Evolutionary conservation across 345 rosid genomes (phyloP).

Genomic region (Gossypium australe): DNA sequence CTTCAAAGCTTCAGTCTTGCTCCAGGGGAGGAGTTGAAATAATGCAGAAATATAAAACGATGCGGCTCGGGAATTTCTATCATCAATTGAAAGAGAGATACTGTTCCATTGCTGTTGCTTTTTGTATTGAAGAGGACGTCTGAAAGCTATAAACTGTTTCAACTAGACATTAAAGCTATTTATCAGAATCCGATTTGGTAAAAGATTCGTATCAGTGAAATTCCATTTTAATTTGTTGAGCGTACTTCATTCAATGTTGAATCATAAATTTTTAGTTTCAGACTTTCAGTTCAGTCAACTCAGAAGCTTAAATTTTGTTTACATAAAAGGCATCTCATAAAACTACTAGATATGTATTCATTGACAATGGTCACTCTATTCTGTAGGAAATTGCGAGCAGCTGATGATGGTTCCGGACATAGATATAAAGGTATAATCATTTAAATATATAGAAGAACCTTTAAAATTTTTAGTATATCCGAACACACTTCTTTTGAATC

Average conservation of each 20-base stretch:
- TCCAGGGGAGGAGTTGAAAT: neutral
- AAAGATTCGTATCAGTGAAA: neutral
- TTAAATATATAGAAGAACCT: neutral
- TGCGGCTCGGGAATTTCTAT: neutral
- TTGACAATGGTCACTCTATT: slow-evolving; percentile 9
- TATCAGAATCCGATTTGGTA: neutral
- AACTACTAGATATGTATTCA: neutral
- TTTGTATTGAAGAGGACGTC: neutral
- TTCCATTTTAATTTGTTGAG: neutral
- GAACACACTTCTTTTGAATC: neutral
- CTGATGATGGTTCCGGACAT: slow-evolving; percentile 88
- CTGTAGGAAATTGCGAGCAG: slow-evolving; percentile 86
- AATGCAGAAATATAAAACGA: neutral
- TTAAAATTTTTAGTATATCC: no score
- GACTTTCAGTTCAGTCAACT: no score
- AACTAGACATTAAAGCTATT: neutral
- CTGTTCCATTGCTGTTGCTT: neutral
- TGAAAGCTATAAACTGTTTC: neutral
- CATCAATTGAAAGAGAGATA: neutral
- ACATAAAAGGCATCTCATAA: no score
- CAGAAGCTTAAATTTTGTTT: no score
- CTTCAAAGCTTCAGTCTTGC: neutral
- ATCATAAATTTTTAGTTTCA: neutral
- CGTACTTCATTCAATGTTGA: neutral
- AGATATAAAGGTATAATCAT: slow-evolving; percentile 22